These are phyloP conservation scores for Penicillium sp. DNA, from an alignment of 2,329 filamentous ascomycete species.

Conservation along the genomic window DNA sequence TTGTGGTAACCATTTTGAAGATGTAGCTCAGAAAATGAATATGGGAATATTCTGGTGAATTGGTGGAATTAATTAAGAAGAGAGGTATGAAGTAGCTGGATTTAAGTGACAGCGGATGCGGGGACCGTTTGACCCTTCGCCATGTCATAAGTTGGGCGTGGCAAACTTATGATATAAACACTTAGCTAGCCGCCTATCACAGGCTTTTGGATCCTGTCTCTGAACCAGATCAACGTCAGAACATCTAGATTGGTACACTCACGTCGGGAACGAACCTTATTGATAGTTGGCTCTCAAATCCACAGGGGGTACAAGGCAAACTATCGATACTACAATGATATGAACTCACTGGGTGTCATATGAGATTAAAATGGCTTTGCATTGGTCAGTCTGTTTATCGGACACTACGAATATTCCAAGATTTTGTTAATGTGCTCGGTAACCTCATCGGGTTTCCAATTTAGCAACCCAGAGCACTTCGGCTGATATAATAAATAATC, in stretches of 20 bases:
- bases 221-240: background rate
- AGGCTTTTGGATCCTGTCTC: background rate
- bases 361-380: no score
- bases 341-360: no score
- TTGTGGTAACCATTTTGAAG: constrained; percentile 18
- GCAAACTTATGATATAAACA: constrained; percentile 23
- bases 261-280: no score
- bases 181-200: constrained; percentile 2
- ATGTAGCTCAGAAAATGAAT: background rate
- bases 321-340: no score
- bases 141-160: constrained; percentile 12
- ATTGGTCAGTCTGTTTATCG: no score
- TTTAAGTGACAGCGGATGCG: constrained; percentile 9
- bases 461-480: no score
- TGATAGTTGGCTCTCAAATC: no score
- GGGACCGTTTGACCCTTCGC: constrained; percentile 9
- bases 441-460: no score
- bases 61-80: background rate
- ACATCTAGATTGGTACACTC: background rate
- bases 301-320: no score
- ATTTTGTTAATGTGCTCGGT: no score
- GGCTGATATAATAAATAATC: no score
- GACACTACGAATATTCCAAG: no score
- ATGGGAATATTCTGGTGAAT: background rate
- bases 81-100: background rate